phyloP scores from a whole-genome alignment of 177 flowering plant species.

The Vitis hybrid region DNA sequence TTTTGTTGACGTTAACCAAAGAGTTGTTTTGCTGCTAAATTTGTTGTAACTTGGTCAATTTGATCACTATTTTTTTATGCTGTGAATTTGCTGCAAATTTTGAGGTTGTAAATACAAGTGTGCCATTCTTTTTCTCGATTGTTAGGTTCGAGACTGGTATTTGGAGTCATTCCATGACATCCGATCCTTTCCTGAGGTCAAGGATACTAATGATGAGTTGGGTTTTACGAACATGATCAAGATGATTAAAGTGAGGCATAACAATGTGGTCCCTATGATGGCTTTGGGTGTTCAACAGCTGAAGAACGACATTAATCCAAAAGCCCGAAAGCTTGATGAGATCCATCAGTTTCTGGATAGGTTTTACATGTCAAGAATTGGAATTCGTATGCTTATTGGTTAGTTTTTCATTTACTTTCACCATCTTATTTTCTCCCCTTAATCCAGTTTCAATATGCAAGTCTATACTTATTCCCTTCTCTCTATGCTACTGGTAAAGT shows the following conservation, averaged over 20 bases:
- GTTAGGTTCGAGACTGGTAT: constrained; percentile 93
- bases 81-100: no score
- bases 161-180: constrained; percentile 93
- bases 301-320: constrained; percentile 70
- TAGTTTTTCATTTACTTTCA: constrained; percentile 14
- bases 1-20: no score
- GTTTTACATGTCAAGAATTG: constrained; percentile 96
- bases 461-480: neutral
- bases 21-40: no score
- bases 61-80: no score
- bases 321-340: constrained; percentile 56
- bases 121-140: neutral
- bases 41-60: no score
- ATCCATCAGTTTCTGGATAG: constrained; percentile 94
- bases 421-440: neutral
- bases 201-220: constrained; percentile 63
- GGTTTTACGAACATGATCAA: constrained; percentile 90
- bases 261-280: constrained; percentile 97
- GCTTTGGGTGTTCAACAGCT: constrained; percentile 94
- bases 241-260: constrained; percentile 90
- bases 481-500: neutral
- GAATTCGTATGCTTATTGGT: constrained; percentile 99
- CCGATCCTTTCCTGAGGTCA: constrained; percentile 67
- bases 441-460: neutral
- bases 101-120: no score